These are phyloP conservation scores for Dichotomocladium elegans DNA, from an alignment of 371 early-diverging fungal species.

Conservation along the genomic window DNA sequence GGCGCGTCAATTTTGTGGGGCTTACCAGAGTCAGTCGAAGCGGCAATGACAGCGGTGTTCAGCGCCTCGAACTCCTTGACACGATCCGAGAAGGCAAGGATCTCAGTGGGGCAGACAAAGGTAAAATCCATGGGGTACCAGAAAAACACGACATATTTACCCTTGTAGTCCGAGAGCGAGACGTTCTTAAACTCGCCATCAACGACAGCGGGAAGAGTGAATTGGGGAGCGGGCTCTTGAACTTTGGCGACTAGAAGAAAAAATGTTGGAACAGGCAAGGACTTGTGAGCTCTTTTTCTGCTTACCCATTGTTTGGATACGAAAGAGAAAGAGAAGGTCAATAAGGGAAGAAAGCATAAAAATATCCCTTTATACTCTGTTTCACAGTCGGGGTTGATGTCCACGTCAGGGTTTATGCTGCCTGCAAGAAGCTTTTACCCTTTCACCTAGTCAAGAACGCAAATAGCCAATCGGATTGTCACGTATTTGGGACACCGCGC, in stretches of 20 bases:
- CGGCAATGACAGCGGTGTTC: conserved; percentile 49
- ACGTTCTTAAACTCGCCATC: conserved; percentile 77
- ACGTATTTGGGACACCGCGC: too few relatives aligned
- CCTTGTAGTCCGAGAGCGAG: conserved; percentile 84
- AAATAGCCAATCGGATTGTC: too few relatives aligned
- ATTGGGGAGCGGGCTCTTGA: conserved; percentile 64
- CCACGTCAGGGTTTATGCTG: too few relatives aligned
- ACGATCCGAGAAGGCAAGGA: conserved; percentile 84
- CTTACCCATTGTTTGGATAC: conserved; percentile 15
- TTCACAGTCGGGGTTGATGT: too few relatives aligned
- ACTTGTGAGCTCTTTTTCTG: neutral
- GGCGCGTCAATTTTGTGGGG: neutral
- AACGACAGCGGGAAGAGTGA: conserved; percentile 71
- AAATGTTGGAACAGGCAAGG: neutral
- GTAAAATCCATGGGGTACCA: conserved; percentile 54
- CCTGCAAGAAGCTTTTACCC: too few relatives aligned
- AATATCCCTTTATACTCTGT: too few relatives aligned
- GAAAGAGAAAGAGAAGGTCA: neutral
- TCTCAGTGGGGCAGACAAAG: conserved; percentile 92
- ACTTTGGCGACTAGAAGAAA: conserved; percentile 8
- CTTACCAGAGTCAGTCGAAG: conserved; percentile 45
- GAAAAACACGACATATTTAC: conserved; percentile 52
- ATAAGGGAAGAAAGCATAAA: too few relatives aligned
- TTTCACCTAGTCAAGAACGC: too few relatives aligned
- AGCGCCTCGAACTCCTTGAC: conserved; percentile 75